These are phyloP conservation scores for Fusarium tupiense DNA, from an alignment of 2,329 filamentous ascomycete genomes.

Conservation along the genomic window DNA sequence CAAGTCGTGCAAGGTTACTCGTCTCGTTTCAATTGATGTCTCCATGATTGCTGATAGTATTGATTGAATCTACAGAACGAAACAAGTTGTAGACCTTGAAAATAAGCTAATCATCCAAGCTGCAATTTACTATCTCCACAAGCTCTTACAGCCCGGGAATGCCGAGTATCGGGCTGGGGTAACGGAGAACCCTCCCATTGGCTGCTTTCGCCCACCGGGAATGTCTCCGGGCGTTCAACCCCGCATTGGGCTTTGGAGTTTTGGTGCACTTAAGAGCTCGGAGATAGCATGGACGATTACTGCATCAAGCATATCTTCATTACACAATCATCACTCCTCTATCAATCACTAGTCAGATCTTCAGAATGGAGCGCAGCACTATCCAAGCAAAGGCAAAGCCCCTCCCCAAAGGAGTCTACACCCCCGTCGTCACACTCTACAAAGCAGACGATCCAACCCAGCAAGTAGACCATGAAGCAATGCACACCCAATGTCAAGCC, in stretches of 20 bases:
- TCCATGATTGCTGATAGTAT: conserved; percentile 11
- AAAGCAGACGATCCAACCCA: conserved; percentile 51
- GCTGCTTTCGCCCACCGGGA: background rate
- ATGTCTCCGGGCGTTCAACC: background rate
- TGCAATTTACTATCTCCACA: background rate
- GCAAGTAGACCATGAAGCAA: conserved; percentile 56
- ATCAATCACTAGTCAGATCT: background rate
- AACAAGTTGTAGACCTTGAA: background rate
- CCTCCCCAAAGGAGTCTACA: conserved; percentile 57
- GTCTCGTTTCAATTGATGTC: conserved; percentile 1
- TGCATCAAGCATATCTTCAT: background rate
- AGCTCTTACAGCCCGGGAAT: background rate
- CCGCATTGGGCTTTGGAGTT: background rate
- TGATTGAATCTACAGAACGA: background rate
- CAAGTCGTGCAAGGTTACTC: conserved; percentile 49
- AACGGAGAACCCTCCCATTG: conserved; percentile 19
- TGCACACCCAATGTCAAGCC: conserved; percentile 54
- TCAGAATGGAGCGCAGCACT: conserved; percentile 42
- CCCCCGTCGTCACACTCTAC: conserved; percentile 59
- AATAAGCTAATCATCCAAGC: conserved; percentile 15
- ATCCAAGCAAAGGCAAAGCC: conserved; percentile 50
- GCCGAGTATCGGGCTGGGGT: background rate
- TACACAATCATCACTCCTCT: background rate
- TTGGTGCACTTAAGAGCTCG: conserved; percentile 3
- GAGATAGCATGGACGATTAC: conserved; percentile 8